A percentile compares a stretch with the other conserved stretches of the same genome.
phyloP scores from a whole-genome alignment of 192 early-diverging fungal genomes.

The Podila clonocystis region DNA sequence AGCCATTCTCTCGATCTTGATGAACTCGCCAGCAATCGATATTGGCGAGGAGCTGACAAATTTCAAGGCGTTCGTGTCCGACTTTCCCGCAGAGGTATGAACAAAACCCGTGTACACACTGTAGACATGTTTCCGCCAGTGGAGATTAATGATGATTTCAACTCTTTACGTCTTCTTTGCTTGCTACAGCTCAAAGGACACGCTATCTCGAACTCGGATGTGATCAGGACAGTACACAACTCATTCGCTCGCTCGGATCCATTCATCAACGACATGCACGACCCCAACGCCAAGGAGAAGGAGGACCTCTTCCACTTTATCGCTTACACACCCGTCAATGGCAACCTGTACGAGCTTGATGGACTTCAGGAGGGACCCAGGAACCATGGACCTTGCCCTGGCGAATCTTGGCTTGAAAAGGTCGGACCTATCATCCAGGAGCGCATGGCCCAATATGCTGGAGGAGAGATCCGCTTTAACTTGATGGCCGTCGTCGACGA shows the following conservation, averaged over 20 bases:
- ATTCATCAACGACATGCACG: constrained; percentile 73
- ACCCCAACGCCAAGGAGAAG: constrained; percentile 62
- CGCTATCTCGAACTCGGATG: constrained; percentile 81
- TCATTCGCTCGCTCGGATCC: constrained; percentile 83
- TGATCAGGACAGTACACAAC: constrained; percentile 81
- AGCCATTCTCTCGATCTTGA: constrained; percentile 80
- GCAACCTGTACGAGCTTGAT: constrained; percentile 81
- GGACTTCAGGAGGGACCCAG: constrained; percentile 75
- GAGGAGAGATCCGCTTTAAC: constrained; percentile 79
- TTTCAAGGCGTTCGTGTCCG: constrained; percentile 76
- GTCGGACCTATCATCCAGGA: constrained; percentile 73
- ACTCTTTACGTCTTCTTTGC: not conserved
- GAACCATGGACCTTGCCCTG: constrained; percentile 70
- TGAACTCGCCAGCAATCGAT: constrained; percentile 75
- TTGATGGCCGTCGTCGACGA: constrained; percentile 82
- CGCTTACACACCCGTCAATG: constrained; percentile 78
- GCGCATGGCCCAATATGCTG: constrained; percentile 70
- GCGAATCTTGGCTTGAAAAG: constrained; percentile 70
- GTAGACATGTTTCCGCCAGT: not conserved
- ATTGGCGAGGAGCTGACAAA: constrained; percentile 72
- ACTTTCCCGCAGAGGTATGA: constrained; percentile 75
- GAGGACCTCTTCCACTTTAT: constrained; percentile 87
- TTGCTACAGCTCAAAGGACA: constrained; percentile 71
- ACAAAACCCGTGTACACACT: not conserved
- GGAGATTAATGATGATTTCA: not conserved